Evolutionary conservation across 2,329 filamentous ascomycete genomes (phyloP), one percentile per base, ranked within the genome.

Genomic region (Periconia sp.): DNA sequence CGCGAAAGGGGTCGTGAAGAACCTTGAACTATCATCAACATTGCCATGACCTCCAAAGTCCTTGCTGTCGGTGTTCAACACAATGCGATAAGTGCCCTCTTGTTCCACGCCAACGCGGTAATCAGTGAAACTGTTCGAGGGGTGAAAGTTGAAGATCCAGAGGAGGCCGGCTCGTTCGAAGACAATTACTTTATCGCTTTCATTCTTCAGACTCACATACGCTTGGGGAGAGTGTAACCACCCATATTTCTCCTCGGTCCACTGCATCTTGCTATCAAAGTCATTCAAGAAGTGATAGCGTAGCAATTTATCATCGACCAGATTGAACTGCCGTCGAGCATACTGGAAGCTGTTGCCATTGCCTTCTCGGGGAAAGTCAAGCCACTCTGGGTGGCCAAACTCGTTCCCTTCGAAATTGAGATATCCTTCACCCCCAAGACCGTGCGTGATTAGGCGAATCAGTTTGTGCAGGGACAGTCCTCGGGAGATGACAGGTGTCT

Each of bases 331-430:
- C 54, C 94, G 89, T 19, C 94, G 86, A 2, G 92, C 92, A 70
- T 96, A 96, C 86, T 91, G 93, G 81, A 92, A 97, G 44, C 90
- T 94, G 76, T 96, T 96, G 68, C 87, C 79, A 77, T 97, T 97
- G 54, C 94, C 94, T 67, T 88, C 91, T 48, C 94, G 90, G 3
- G 94, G 94, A 76, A 99, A 99, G 74, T 99, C 94, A 40, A 99
- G 89, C 94, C 94, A 99, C 76, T 99, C 94, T 0, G 94, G 94
- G 71, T 99, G 94, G 0, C 94, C 94, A 69, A 99, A 99, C 75
- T 99, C 94, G 75, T 99, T 99, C 56, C 94, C 94, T 77, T 97
- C 92, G 65, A 99, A 99, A 79, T 97, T 99, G 49, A 99, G 88
- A 70, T 96, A 99, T 40, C 93, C 94, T 76, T 99, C 94, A 51